Conservation (phyloP, 2,329 filamentous ascomycete genomes). For the Ophiocordyceps sinensis region DNA sequence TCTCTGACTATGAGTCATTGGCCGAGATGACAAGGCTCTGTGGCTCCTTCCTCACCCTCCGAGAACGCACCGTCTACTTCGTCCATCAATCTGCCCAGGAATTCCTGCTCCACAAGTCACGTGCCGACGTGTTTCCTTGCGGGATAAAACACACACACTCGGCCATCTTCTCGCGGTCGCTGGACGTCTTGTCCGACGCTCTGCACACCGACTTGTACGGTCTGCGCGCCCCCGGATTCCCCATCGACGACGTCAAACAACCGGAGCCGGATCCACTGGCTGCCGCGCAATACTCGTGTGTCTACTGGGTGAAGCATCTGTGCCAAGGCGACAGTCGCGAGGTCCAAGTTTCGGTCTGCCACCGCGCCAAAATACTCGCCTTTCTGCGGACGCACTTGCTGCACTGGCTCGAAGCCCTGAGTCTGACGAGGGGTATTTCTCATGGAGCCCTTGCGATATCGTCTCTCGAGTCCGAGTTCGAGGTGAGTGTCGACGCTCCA, state of each 20-base stretch:
- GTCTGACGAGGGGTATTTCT: constrained; percentile 1
- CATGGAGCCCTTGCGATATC: background rate
- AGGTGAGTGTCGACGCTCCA: background rate
- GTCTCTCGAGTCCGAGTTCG: background rate
- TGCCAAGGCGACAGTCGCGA: background rate
- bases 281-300: constrained; percentile 2
- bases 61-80: constrained; percentile 16
- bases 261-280: constrained; percentile 4
- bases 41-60: constrained; percentile 24
- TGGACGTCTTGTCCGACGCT: background rate
- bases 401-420: constrained; percentile 8
- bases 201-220: constrained; percentile 10
- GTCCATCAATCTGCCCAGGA: constrained; percentile 30
- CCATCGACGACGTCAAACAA: background rate
- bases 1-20: constrained; percentile 6
- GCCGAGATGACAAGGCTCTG: constrained; percentile 17
- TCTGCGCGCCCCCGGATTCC: constrained; percentile 5
- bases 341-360: background rate
- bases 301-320: constrained; percentile 6
- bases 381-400: constrained; percentile 6
- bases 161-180: background rate
- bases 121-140: background rate
- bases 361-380: background rate
- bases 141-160: background rate
- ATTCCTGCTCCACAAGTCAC: constrained; percentile 1